A percentile compares a stretch with the other conserved stretches of the same genome.
Conservation (phyloP, 208 protist species). For the Crithidia expoeki region DNA sequence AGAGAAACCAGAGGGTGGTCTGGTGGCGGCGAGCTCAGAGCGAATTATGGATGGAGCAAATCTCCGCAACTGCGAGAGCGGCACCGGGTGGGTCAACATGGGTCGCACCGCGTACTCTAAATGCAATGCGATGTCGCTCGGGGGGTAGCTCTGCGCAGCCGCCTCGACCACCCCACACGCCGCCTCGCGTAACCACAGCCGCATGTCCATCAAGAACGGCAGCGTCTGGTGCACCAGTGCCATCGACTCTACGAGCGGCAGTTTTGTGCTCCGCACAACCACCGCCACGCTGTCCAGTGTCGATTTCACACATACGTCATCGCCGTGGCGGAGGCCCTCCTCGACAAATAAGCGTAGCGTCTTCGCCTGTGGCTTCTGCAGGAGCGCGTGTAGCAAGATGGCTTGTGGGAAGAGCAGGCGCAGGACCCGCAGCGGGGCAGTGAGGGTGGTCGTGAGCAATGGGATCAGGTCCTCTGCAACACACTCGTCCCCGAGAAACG, state of each 20-base stretch:
- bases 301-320: slow-evolving; percentile 33
- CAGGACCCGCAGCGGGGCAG: slow-evolving; percentile 48
- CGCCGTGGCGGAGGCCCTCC: slow-evolving; percentile 62
- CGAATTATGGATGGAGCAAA: slow-evolving; percentile 35
- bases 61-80: slow-evolving; percentile 33
- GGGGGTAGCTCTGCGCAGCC: slow-evolving; percentile 48
- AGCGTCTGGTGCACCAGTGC: slow-evolving; percentile 62
- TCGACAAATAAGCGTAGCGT: slow-evolving; percentile 74
- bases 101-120: slow-evolving; percentile 53
- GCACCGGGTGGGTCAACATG: slow-evolving; percentile 36
- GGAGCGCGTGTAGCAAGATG: slow-evolving; percentile 52
- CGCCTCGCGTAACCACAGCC: slow-evolving; percentile 53
- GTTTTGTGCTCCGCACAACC: slow-evolving; percentile 36
- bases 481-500: slow-evolving; percentile 73
- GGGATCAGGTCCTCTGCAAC: slow-evolving; percentile 69
- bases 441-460: slow-evolving; percentile 67
- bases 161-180: slow-evolving; percentile 57
- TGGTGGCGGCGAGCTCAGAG: slow-evolving; percentile 11
- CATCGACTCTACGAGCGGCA: slow-evolving; percentile 47
- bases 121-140: slow-evolving; percentile 49
- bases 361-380: slow-evolving; percentile 44
- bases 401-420: slow-evolving; percentile 60
- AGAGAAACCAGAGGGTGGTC: neutral
- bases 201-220: slow-evolving; percentile 45
- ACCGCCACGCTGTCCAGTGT: slow-evolving; percentile 55